Conservation (phyloP, 257 asterid species). For the Plantago elongata region DNA sequence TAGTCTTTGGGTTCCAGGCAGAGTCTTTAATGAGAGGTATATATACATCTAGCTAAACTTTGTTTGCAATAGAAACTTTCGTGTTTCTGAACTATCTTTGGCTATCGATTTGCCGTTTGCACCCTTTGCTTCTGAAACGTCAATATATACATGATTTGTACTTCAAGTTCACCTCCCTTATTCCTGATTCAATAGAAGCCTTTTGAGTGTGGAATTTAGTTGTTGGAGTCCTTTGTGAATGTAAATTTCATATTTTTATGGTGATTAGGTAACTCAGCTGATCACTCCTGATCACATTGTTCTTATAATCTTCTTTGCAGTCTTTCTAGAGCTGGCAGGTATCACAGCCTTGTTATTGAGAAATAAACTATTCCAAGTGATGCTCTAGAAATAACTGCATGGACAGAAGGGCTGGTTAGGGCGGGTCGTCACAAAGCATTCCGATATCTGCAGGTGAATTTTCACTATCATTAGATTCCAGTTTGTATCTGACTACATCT, state of each 20-base stretch:
- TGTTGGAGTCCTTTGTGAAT: constrained; percentile 14
- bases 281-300: too few species aligned
- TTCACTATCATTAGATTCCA: not conserved
- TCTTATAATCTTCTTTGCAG: constrained; percentile 29
- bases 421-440: constrained; percentile 90
- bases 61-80: too few species aligned
- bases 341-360: constrained; percentile 95
- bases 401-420: constrained; percentile 92
- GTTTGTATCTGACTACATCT: not conserved
- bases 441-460: constrained; percentile 59
- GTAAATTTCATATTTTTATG: constrained; percentile 6
- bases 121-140: too few species aligned
- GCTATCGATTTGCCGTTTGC: too few species aligned
- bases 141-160: too few species aligned
- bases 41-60: too few species aligned
- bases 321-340: constrained; percentile 93
- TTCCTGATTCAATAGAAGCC: too few species aligned
- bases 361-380: constrained; percentile 74
- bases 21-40: too few species aligned
- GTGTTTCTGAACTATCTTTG: too few species aligned
- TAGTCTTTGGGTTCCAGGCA: too few species aligned
- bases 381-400: constrained; percentile 79
- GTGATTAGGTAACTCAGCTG: not conserved
- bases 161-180: too few species aligned
- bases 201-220: not conserved